Base-by-base conservation (phyloP, 352 stramenopile species). In the Peronosclerospora sorghi region DNA sequence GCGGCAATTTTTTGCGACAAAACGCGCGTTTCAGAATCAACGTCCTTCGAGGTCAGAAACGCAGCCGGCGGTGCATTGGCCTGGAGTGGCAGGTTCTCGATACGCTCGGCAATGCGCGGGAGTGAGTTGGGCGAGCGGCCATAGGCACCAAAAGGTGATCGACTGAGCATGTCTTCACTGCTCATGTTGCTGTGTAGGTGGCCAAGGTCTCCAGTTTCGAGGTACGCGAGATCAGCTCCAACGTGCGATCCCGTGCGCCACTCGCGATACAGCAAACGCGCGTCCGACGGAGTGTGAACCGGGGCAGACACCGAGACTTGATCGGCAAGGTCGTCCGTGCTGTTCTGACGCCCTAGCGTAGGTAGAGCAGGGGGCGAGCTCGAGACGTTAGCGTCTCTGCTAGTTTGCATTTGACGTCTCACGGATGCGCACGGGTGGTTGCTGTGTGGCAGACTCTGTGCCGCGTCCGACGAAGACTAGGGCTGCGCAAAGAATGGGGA, bases 221-320 rank as follows among this genome's bases (percentile, higher is more conserved):
- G 35, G 21, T 51, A 56, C 2, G 49, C 41, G 15, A 71, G 41
- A 34, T 72, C 62, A 1, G 51, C 64, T 17, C 64, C 67, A 4
- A 70, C 48, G 49, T 74, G 61, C 20, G 73, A 70, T 32, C 68
- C 58, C 14, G 74, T 85, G 47, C 78, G 74, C 78, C 78, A 87
- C 64, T 87, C 65, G 39, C 78, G 70, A 38, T 90, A 90, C 40
- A 84, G 59, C 32, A 90, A 48, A 8, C 78, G 74, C 41, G 73
- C 68, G 52, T 86, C 74, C 14, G 74, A 78, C 27, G 71, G 59
- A 9, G 73, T 74, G 24, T 70, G 67, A 14, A 62, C 54, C 10
- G 62, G 59, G 42, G 72, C 68, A 8, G 70, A 73, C n/a, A 49
- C 47, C 17, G 55, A 51, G 9, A 65, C 43, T 48, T 86, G 66